Evolutionary conservation across 805 yeast species (phyloP), one percentile per base, ranked within the genome.

Genomic region (Priceomyces carsonii): DNA sequence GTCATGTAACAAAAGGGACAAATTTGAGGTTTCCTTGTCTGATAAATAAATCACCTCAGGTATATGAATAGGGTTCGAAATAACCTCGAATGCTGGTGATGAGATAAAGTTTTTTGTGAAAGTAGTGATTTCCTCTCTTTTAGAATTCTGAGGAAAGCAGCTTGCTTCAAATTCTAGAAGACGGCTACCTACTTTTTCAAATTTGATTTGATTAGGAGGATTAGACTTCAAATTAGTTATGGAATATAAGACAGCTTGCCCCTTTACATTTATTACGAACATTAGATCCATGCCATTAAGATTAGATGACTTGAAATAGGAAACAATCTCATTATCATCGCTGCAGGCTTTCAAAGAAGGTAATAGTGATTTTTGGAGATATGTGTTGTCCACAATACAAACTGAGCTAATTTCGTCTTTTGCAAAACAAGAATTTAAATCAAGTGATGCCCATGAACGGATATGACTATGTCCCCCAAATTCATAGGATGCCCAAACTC

Each of bases 401-500:
- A 58, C 50, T 13, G 52, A 32, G 13, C 37, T 49, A 21, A 40
- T 42, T 29, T 34, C 33, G 29, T 35, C 48, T 8, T 51, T 51
- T 28, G 44, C 44, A n/a, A 66, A 45, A 39, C 45, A 23, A 8
- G 32, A 23, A 10, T 43, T 35, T 31, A 66, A 40, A 26, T 67
- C 65, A 23, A 66, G 42, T 3, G 72, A 59, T 1, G 82, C 82
- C 79, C 86, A 80, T 29, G 67, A 63, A 41, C 70, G 79, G 14
- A 81, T 69, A 29, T 72, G 73, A 36, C 72, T 75, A 25, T 75
- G 79, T n/a, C 73, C 74, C 24, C 75, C 80, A 35, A 70, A 60
- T 42, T 80, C 84, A 54, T 73, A 78, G 13, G 82, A 74, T 0
- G 84, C 74, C 86, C 90, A 88, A 0, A 84, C 72, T 18, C 88